Evolutionary conservation across 768 basidiomycete species (phyloP).

Genomic region (Ephemerocybe angulata): DNA sequence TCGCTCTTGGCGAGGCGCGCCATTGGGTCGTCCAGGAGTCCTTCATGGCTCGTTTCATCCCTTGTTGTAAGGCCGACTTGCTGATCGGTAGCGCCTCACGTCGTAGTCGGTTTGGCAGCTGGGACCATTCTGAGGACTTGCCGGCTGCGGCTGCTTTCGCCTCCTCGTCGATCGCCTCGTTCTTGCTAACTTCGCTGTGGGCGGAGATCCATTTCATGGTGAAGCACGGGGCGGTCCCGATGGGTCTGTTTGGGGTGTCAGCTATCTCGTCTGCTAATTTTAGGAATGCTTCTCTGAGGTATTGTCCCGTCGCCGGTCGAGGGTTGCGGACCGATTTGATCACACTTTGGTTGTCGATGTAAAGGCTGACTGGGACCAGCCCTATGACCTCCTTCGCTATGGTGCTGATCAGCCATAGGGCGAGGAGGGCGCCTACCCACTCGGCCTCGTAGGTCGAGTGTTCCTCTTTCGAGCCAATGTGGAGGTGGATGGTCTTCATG

Average conservation of each 20-base stretch:
- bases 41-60: constrained; percentile 8
- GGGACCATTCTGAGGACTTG: neutral
- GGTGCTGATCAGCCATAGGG: constrained; percentile 12
- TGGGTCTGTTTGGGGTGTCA: neutral
- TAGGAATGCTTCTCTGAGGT: neutral
- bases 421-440: constrained; percentile 16
- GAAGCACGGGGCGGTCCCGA: too few relatives aligned
- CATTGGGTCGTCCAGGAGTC: constrained; percentile 4
- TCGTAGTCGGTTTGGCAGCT: constrained; percentile 1
- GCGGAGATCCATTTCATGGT: constrained; percentile 21
- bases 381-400: neutral
- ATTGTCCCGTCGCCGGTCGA: neutral
- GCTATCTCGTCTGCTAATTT: neutral
- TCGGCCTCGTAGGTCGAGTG: constrained; percentile 21
- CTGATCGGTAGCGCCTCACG: constrained; percentile 11
- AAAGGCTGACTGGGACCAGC: neutral
- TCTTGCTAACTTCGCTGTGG: constrained; percentile 20
- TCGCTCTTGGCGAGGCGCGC: constrained; percentile 6
- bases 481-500: constrained; percentile 4
- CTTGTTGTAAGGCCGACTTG: constrained; percentile 13
- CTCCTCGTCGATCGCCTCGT: constrained; percentile 13
- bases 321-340: neutral
- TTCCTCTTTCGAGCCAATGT: constrained; percentile 11
- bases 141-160: constrained; percentile 24
- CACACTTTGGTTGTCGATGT: constrained; percentile 17